Percentiles rank a stretch among this genome's conserved stretches.
These are phyloP conservation scores for Chaetomium tenue DNA, from an alignment of 495 filamentous ascomycete species.

Conservation along the genomic window DNA sequence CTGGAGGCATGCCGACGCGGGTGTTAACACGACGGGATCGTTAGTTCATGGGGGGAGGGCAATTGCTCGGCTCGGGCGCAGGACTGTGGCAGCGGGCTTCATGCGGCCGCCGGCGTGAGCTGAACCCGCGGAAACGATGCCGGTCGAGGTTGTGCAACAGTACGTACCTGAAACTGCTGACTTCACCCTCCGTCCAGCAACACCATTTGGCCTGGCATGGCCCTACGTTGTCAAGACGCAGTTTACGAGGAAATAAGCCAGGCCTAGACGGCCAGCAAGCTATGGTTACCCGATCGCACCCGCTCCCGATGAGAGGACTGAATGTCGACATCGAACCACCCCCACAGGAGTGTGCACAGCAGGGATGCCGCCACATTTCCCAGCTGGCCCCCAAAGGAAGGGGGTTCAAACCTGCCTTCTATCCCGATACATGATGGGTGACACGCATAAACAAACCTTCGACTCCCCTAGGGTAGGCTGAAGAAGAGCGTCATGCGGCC, in stretches of 20 bases:
- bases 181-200: neutral
- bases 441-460: no score
- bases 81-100: neutral
- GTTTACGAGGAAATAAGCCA: neutral
- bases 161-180: neutral
- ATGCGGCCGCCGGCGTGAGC: neutral
- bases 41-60: neutral
- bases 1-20: neutral
- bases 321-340: neutral
- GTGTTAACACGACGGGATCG: neutral
- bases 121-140: conserved; percentile 1
- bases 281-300: no score
- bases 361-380: neutral
- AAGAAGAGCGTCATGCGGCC: neutral
- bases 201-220: neutral
- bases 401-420: no score
- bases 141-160: conserved; percentile 6
- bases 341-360: neutral
- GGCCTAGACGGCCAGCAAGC: no score
- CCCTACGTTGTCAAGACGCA: neutral
- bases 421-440: no score
- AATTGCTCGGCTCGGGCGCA: neutral
- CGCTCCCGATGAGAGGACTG: neutral
- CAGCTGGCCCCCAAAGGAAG: no score
- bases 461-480: neutral